These are phyloP conservation scores for Rhizophora mangle DNA, from an alignment of 345 rosid genomes.

Conservation along the genomic window DNA sequence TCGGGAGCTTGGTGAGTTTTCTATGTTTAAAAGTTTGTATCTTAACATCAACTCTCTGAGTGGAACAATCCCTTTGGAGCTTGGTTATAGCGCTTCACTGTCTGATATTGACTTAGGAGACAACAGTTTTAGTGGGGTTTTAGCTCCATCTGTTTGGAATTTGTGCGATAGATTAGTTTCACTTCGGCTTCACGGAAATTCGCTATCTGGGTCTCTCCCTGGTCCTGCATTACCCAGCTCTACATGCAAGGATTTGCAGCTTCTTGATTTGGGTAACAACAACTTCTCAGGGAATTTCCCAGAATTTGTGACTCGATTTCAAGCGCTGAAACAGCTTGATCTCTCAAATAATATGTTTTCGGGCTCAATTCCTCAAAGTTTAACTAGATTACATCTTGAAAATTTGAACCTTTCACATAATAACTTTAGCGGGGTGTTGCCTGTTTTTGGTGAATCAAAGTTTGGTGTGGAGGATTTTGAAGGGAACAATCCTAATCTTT, in stretches of 20 bases:
- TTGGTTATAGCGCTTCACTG: constrained; percentile 83
- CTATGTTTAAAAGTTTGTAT: constrained; percentile 78
- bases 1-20: constrained; percentile 82
- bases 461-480: constrained; percentile 64
- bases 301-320: constrained; percentile 58
- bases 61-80: constrained; percentile 85
- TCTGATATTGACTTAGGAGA: constrained; percentile 72
- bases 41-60: constrained; percentile 74
- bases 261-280: constrained; percentile 79
- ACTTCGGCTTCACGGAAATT: constrained; percentile 63
- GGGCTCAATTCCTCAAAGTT: constrained; percentile 65
- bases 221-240: constrained; percentile 83
- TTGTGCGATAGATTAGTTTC: constrained; percentile 75
- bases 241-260: constrained; percentile 58
- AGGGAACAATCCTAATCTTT: constrained; percentile 78
- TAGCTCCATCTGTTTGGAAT: constrained; percentile 90
- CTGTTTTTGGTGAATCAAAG: constrained; percentile 58
- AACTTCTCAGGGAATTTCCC: constrained; percentile 81
- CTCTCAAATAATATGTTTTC: constrained; percentile 66
- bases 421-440: constrained; percentile 78
- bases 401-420: constrained; percentile 82
- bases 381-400: constrained; percentile 52
- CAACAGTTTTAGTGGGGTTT: constrained; percentile 55
- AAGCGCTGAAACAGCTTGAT: constrained; percentile 70
- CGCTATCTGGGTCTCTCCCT: constrained; percentile 60